Base-by-base conservation (phyloP, 805 yeast species). In the Candida ponderosae region DNA sequence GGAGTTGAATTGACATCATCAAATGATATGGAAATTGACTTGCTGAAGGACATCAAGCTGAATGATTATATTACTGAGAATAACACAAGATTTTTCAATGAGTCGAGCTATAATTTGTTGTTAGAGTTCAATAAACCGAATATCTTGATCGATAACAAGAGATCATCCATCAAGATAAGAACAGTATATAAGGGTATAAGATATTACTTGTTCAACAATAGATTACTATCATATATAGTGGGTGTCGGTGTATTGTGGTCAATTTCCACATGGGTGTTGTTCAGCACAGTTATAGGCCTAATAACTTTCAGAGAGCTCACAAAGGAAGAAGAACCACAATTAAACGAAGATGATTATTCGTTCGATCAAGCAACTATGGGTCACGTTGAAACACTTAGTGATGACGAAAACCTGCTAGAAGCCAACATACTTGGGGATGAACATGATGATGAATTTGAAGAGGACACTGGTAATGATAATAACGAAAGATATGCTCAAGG, bases 151-250 rank as follows among this genome's bases (percentile, higher is more conserved):
- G 45, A 50, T 29, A 54, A 51, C 3, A 18, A 24, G 5, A 36
- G 38, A 5, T 50, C 57, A 0, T 34, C 34, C 17, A 30, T 51
- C 8, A 40, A 39, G 11, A 40, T 53, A 9, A 42, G 36, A 26
- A 40, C 40, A 4, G 33, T 50, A 1, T 51, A 54, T 54, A 45
- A 37, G 15, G 57, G 57, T 0, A 18, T 51, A 6, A 40, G 47
- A 27, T 45, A 50, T 30, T 53, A 51, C 29, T 21, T 53, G n/a
- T 47, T 46, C 34, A 45, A 50, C 24, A 45, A 51, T 33, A 45
- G 48, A 39, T 28, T 37, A 1, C 8, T 50, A 5, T 48, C 54
- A n/a, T 53, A 53, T 29, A 9, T 46, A 13, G 4, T 50, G 11
- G 55, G 56, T 7, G 35, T 39, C 5, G 31, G 36, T 0, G 18